Conservation (phyloP, 305 asterid species). For the Fraxinus sp. region DNA sequence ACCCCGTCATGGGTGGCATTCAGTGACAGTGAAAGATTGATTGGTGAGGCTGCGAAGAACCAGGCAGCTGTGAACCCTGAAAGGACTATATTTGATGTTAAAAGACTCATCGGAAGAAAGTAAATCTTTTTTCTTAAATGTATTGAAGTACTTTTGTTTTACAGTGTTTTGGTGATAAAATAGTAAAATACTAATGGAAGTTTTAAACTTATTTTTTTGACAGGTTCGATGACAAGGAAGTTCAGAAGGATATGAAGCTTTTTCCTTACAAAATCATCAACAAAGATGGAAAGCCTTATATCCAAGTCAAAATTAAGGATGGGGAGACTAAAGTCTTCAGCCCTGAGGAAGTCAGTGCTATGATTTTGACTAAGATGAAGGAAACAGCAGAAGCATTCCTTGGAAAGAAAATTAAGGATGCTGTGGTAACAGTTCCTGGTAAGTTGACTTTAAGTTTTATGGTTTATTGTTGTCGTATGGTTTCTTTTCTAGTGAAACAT, state of each 20-base stretch:
- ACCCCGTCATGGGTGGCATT: constrained; percentile 59
- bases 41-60: constrained; percentile 60
- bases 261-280: constrained; percentile 46
- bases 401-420: constrained; percentile 48
- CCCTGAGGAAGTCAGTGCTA: constrained; percentile 52
- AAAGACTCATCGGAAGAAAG: constrained; percentile 58
- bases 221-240: constrained; percentile 56
- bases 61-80: constrained; percentile 49
- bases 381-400: constrained; percentile 54
- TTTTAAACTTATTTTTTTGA: constrained; percentile 2
- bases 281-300: constrained; percentile 55
- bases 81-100: constrained; percentile 53
- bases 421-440: constrained; percentile 59
- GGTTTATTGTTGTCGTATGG: background rate
- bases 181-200: background rate
- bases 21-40: constrained; percentile 45
- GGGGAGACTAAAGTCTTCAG: constrained; percentile 50
- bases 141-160: background rate
- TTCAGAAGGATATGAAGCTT: constrained; percentile 52
- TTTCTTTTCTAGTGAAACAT: constrained; percentile 1
- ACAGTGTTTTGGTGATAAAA: background rate
- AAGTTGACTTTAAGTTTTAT: background rate
- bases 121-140: constrained; percentile 14
- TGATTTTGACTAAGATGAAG: constrained; percentile 50
- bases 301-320: constrained; percentile 43